Percentiles rank a stretch among this genome's conserved stretches.
Conservation (phyloP, 2,329 filamentous ascomycete genomes). For the Paraphaeosphaeria minitans region DNA sequence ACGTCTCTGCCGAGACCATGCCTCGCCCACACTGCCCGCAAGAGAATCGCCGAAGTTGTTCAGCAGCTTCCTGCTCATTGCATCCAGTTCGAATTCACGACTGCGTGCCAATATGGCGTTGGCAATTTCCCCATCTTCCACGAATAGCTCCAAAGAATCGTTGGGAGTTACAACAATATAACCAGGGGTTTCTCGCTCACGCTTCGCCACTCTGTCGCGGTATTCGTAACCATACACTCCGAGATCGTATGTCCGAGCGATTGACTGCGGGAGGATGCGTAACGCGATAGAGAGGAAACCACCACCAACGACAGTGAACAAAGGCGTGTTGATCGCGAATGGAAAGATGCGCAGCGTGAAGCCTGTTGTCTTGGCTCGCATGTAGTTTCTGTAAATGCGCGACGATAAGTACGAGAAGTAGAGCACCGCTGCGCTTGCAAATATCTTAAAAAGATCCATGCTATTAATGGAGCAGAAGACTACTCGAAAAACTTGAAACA, state of each 20-base stretch:
- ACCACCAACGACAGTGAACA: not conserved
- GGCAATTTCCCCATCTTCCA: conserved; percentile 4
- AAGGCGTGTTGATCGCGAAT: not conserved
- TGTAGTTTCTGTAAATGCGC: not conserved
- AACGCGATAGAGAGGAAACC: not conserved
- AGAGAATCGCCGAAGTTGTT: conserved; percentile 1
- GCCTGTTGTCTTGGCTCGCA: not conserved
- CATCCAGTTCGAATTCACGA: not conserved
- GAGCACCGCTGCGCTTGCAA: not conserved
- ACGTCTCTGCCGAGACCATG: conserved; percentile 18
- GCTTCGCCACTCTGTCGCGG: conserved; percentile 5
- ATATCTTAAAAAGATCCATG: not conserved
- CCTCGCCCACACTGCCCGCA: conserved; percentile 7
- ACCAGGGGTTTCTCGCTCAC: conserved; percentile 4
- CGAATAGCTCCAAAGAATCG: not conserved
- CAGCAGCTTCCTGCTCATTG: not conserved
- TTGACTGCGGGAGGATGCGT: not conserved
- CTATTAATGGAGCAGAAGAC: not conserved
- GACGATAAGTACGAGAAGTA: not conserved
- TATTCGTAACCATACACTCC: conserved; percentile 4
- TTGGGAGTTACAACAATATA: not conserved
- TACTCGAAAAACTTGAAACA: not conserved
- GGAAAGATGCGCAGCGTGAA: conserved; percentile 1
- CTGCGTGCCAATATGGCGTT: not conserved
- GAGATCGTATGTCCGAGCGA: conserved; percentile 4